phyloP scores from a whole-genome alignment of 139 green algal genomes.

The Chlamydomonas incerta region DNA sequence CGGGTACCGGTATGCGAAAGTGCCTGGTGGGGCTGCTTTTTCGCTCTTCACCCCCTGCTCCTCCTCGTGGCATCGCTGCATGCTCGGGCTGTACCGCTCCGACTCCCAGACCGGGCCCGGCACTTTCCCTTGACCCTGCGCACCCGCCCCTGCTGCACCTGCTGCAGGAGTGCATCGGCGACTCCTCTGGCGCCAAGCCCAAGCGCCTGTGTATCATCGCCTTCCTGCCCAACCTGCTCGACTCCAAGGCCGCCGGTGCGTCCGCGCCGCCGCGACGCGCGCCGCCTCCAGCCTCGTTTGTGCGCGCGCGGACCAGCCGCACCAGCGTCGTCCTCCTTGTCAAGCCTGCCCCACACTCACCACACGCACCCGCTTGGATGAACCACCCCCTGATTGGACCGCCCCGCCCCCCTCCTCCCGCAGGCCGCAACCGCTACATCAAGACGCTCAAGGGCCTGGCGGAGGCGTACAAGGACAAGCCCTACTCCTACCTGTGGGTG shows the following conservation, averaged over 20 bases:
- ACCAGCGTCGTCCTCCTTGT: no score
- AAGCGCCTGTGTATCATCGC: constrained; percentile 87
- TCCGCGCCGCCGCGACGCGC: no score
- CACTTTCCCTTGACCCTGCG: no score
- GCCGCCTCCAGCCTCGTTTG: no score
- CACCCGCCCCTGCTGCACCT: no score
- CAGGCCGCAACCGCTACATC: constrained; percentile 73
- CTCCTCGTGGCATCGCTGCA: no score
- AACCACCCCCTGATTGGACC: not conserved
- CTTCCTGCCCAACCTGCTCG: constrained; percentile 94
- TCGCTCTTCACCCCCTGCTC: no score
- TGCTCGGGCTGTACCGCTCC: no score
- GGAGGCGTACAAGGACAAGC: constrained; percentile 78
- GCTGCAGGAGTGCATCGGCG: constrained; percentile 70
- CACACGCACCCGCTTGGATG: not conserved
- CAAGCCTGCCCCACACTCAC: not conserved
- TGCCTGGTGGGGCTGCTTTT: no score
- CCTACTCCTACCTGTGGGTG: constrained; percentile 87
- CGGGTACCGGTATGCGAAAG: no score
- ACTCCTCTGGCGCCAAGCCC: constrained; percentile 47
- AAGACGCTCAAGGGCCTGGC: constrained; percentile 73
- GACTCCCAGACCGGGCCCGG: no score
- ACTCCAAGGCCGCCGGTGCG: constrained; percentile 77
- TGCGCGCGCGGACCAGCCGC: no score
- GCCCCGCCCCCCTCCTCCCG: not conserved